Base-by-base conservation (phyloP, 75 land plant species). In the Pseudotsuga menziesii region DNA sequence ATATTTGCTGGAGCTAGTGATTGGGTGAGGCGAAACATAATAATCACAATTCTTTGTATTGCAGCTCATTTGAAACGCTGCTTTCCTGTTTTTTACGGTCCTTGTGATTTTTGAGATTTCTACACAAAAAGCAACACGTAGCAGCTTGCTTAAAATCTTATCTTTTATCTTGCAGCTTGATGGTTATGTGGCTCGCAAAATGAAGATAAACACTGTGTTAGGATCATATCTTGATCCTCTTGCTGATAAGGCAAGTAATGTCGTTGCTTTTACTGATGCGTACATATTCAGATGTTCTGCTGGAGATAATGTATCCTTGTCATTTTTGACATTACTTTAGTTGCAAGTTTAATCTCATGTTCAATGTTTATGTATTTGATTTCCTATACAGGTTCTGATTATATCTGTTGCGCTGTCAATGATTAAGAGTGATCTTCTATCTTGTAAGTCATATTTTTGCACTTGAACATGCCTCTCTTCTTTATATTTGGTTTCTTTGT, bases 221-320 rank as follows among this genome's bases (percentile, higher is more conserved):
- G 99, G 99, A 19, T 94, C 99, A 0, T 96, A 96, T 80, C 91
- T 96, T 78, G 99, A 96, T 88, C 99, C 99, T 29, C 81, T 96
- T 48, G 99, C 99, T 61, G 99, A 96, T 78, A 96, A 96, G 91
- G 99, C 91, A 62, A 78, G 55, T 44, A 74, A 52, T 48, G 76
- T 72, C n/a, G 32, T 35, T 78, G 19, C 54, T 74, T n/a, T 54
- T 20, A n/a, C 7, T 57, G 29, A 22, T 32, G 41, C 5, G 23
- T 22, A n/a, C 29, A 48, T 52, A 52, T 20, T 52, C 13, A 23
- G 77, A 41, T 4, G 16, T 72, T 70, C 4, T 27, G 56, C 39
- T 23, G 8, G 29, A 23, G 75, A 74, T 74, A 25, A 23, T 56
- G 12, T 74, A 5, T 74, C 1, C 14, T 16, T 39, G 39, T 69